Conservation (phyloP, 2,329 filamentous ascomycete species). For the Davidsoniella virescens region DNA sequence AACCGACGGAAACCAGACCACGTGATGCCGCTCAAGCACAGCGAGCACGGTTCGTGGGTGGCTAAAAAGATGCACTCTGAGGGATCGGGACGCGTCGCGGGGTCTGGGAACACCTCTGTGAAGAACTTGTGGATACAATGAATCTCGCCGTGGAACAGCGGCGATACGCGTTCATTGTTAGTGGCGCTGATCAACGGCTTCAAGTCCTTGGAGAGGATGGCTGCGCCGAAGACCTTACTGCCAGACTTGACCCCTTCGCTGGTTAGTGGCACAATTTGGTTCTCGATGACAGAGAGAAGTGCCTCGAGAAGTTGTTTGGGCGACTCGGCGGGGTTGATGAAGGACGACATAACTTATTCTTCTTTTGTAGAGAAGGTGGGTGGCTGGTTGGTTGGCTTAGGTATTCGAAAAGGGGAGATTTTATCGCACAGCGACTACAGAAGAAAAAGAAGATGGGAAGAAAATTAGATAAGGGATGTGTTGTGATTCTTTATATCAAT, state of each 20-base stretch:
- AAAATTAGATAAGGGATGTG: too few relatives aligned
- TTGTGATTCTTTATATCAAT: too few relatives aligned
- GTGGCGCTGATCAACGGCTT: conserved; percentile 32
- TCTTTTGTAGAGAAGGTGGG: too few relatives aligned
- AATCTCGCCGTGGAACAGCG: conserved; percentile 42
- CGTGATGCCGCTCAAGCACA: conserved; percentile 40
- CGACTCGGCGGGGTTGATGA: not conserved
- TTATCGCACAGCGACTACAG: too few relatives aligned
- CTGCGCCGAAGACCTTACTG: conserved; percentile 40
- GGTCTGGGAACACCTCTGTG: conserved; percentile 20
- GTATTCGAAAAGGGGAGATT: too few relatives aligned
- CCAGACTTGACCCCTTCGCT: conserved; percentile 31
- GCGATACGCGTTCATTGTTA: conserved; percentile 38
- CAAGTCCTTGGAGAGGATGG: conserved; percentile 30
- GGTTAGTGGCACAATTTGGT: conserved; percentile 35
- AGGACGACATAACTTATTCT: conserved; percentile 12
- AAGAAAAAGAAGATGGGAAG: too few relatives aligned
- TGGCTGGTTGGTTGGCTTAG: too few relatives aligned
- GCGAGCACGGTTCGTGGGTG: conserved; percentile 42
- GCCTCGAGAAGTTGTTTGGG: conserved; percentile 21
- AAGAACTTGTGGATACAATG: conserved; percentile 45
- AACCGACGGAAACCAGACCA: conserved; percentile 41
- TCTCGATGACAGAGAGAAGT: conserved; percentile 28
- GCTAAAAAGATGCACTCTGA: conserved; percentile 40
- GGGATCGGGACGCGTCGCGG: conserved; percentile 24